Evolutionary conservation across 192 early-diverging fungal species (phyloP).

Genomic region (Obelidium mucronatum): DNA sequence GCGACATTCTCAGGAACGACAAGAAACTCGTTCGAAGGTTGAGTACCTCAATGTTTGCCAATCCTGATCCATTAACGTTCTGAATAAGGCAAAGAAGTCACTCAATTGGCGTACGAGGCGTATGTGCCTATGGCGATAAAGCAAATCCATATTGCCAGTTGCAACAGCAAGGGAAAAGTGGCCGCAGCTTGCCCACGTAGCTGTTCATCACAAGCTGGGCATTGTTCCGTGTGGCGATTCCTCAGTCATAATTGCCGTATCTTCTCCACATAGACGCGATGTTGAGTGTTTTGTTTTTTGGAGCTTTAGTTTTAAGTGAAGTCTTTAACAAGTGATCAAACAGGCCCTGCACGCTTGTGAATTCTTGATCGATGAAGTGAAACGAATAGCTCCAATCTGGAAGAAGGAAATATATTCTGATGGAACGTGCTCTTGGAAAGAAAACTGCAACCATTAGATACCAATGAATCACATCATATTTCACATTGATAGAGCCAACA

Average conservation of each 20-base stretch:
- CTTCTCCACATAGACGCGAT: conserved; percentile 79
- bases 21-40: conserved; percentile 82
- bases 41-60: background rate
- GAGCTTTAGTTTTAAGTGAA: background rate
- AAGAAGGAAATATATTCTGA: conserved; percentile 91
- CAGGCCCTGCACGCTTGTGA: conserved; percentile 73
- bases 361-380: conserved; percentile 92
- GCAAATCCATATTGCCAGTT: conserved; percentile 68
- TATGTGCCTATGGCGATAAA: conserved; percentile 89
- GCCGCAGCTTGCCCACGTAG: conserved; percentile 68
- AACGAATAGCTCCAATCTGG: conserved; percentile 89
- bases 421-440: conserved; percentile 77
- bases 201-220: conserved; percentile 80
- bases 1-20: conserved; percentile 91
- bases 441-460: conserved; percentile 47
- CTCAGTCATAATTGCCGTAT: conserved; percentile 83
- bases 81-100: conserved; percentile 61
- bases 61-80: background rate
- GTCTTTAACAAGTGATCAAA: background rate
- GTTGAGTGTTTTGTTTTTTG: background rate
- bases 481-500: too few species aligned
- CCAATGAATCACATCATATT: too few species aligned
- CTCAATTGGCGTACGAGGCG: conserved; percentile 82
- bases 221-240: conserved; percentile 80
- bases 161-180: conserved; percentile 69